phyloP scores from a whole-genome alignment of 805 yeast genomes.

The Lipomyces lipofer region DNA sequence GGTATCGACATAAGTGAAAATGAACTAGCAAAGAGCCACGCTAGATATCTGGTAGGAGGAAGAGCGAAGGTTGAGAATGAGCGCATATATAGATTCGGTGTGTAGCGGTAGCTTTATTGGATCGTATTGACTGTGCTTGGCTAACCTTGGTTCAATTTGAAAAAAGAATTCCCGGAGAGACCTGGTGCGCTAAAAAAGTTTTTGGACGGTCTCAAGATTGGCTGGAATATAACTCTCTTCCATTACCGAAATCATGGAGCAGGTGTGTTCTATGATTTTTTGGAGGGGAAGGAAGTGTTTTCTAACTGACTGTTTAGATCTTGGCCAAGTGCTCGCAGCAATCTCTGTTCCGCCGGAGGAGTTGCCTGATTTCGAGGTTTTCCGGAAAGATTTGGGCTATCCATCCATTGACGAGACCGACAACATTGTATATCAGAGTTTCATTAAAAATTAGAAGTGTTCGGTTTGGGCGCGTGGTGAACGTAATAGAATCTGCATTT shows the following conservation, averaged over 20 bases:
- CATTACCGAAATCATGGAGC: slow-evolving; percentile 97
- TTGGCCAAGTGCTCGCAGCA: slow-evolving; percentile 91
- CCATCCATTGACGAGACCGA: slow-evolving; percentile 77
- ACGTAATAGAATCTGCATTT: not conserved
- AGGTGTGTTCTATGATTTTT: slow-evolving; percentile 9
- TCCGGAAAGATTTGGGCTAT: slow-evolving; percentile 73
- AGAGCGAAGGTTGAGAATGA: slow-evolving; percentile 72
- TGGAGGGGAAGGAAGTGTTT: not conserved
- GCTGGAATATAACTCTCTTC: slow-evolving; percentile 92
- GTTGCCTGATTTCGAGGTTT: slow-evolving; percentile 61
- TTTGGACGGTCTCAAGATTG: slow-evolving; percentile 64
- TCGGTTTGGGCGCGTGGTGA: not conserved
- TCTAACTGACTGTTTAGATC: slow-evolving; percentile 46
- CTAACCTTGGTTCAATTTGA: slow-evolving; percentile 9
- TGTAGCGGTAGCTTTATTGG: not conserved
- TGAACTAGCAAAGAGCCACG: slow-evolving; percentile 94
- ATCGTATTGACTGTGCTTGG: not conserved
- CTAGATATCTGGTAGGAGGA: slow-evolving; percentile 95
- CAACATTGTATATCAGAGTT: slow-evolving; percentile 80
- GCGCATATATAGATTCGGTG: slow-evolving; percentile 63
- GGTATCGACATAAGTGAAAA: slow-evolving; percentile 87
- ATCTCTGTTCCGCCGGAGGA: slow-evolving; percentile 77
- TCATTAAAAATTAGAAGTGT: slow-evolving; percentile 45
- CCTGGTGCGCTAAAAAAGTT: slow-evolving; percentile 91
- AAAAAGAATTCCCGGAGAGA: slow-evolving; percentile 85